Percentiles rank a stretch among this genome's conserved stretches.
These are phyloP conservation scores for Gloeopeniophorella convolvens DNA, from an alignment of 768 basidiomycete species.

Conservation along the genomic window DNA sequence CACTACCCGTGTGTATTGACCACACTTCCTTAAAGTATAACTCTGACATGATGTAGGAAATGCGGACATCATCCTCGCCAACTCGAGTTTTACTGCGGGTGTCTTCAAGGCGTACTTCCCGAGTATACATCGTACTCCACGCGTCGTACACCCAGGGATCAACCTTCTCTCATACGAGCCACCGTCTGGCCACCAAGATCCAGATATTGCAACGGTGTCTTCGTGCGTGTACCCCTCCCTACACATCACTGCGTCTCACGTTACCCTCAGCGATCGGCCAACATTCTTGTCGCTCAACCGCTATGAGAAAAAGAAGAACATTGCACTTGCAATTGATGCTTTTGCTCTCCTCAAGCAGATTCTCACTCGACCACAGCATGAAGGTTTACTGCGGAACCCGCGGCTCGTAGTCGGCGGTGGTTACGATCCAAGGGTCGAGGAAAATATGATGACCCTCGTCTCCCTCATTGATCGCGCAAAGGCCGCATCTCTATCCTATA, in stretches of 20 bases:
- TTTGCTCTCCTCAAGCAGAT: conserved; percentile 53
- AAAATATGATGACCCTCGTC: conserved; percentile 70
- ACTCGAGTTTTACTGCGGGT: conserved; percentile 84
- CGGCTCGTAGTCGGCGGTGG: conserved; percentile 87
- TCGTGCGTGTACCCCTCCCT: conserved; percentile 44
- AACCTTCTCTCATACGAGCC: conserved; percentile 68
- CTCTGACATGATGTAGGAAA: conserved; percentile 46
- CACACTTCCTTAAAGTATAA: background rate
- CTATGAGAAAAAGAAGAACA: conserved; percentile 95
- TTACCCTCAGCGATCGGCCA: conserved; percentile 44
- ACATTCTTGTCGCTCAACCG: conserved; percentile 88
- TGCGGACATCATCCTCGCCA: conserved; percentile 86
- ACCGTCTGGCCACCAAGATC: conserved; percentile 34
- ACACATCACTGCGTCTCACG: background rate
- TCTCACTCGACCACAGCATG: conserved; percentile 13
- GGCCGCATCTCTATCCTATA: conserved; percentile 49
- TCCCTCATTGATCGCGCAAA: conserved; percentile 55
- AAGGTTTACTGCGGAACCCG: conserved; percentile 29
- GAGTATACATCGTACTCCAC: conserved; percentile 52
- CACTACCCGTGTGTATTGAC: conserved; percentile 64
- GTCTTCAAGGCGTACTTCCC: conserved; percentile 74
- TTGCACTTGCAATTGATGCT: conserved; percentile 68
- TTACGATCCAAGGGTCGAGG: conserved; percentile 80
- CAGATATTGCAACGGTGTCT: conserved; percentile 45
- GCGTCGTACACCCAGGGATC: conserved; percentile 94